Percentiles rank a stretch among this genome's conserved stretches.
Evolutionary conservation across 2,329 filamentous ascomycete species (phyloP).

Genomic region (Aspergillus cejpii): DNA sequence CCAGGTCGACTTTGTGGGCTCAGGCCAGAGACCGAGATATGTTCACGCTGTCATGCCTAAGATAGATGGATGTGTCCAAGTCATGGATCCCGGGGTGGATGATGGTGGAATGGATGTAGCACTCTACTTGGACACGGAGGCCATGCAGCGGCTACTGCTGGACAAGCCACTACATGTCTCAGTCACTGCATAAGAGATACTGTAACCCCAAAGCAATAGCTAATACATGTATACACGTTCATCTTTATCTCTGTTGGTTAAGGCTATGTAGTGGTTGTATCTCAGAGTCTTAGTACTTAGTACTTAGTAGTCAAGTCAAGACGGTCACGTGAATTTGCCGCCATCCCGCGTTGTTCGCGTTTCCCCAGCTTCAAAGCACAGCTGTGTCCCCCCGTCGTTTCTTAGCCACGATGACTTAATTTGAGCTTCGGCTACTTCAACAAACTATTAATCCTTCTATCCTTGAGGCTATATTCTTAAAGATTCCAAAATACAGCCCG

Average conservation of each 20-base stretch:
- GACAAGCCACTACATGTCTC: neutral
- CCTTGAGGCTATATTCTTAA: neutral
- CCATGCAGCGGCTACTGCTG: neutral
- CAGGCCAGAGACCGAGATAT: conserved; percentile 25
- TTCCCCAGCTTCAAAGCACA: conserved; percentile 10
- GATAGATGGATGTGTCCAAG: conserved; percentile 40
- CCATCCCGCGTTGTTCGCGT: conserved; percentile 20
- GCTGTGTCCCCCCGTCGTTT: conserved; percentile 8
- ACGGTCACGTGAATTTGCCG: conserved; percentile 13
- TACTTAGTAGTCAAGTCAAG: too few species aligned
- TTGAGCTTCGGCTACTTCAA: conserved; percentile 1
- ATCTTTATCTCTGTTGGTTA: too few species aligned
- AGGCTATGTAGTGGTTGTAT: too few species aligned
- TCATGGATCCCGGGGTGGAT: conserved; percentile 31
- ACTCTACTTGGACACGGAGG: conserved; percentile 10
- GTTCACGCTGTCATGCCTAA: conserved; percentile 41
- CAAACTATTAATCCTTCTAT: neutral
- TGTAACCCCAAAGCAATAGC: too few species aligned
- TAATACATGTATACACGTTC: too few species aligned
- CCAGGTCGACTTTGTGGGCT: conserved; percentile 39
- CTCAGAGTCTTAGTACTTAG: too few species aligned
- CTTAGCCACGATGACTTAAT: conserved; percentile 2
- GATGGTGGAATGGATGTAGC: conserved; percentile 14
- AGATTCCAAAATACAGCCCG: neutral
- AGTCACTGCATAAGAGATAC: too few species aligned